A percentile compares a stretch with the other conserved stretches of the same genome.
These are phyloP conservation scores for Polymyxa betae DNA, from an alignment of 208 protist genomes.

Conservation along the genomic window DNA sequence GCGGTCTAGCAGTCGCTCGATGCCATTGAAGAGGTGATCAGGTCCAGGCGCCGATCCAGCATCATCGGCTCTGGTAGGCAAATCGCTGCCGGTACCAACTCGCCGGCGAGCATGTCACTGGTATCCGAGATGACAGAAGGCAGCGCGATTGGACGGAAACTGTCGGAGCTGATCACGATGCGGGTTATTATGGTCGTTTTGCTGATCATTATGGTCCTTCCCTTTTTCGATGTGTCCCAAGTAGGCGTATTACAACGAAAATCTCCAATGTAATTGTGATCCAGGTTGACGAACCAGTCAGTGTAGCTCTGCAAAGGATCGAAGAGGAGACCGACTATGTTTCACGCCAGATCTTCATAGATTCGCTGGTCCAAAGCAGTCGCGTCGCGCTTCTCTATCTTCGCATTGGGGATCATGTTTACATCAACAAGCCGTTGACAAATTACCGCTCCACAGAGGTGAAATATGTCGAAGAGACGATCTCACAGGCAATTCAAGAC, in stretches of 20 bases:
- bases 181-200: constrained; percentile 43
- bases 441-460: not conserved
- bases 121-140: not conserved
- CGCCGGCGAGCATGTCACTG: too few relatives aligned
- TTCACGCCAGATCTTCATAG: not conserved
- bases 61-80: too few relatives aligned
- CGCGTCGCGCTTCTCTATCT: not conserved
- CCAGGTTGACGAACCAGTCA: constrained; percentile 7
- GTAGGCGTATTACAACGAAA: too few relatives aligned
- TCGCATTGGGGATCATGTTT: not conserved
- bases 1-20: not conserved
- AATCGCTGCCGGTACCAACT: too few relatives aligned
- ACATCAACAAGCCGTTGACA: not conserved
- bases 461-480: not conserved
- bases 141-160: not conserved
- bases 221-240: too few relatives aligned
- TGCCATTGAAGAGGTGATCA: not conserved
- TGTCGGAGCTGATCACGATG: constrained; percentile 20
- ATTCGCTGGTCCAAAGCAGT: not conserved
- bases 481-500: not conserved
- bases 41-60: too few relatives aligned
- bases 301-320: constrained; percentile 10
- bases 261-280: not conserved
- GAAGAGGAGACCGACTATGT: not conserved
- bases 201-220: not conserved